Evolutionary conservation across 2,329 filamentous ascomycete species (phyloP).

Genomic region (Cytospora chrysosperma): DNA sequence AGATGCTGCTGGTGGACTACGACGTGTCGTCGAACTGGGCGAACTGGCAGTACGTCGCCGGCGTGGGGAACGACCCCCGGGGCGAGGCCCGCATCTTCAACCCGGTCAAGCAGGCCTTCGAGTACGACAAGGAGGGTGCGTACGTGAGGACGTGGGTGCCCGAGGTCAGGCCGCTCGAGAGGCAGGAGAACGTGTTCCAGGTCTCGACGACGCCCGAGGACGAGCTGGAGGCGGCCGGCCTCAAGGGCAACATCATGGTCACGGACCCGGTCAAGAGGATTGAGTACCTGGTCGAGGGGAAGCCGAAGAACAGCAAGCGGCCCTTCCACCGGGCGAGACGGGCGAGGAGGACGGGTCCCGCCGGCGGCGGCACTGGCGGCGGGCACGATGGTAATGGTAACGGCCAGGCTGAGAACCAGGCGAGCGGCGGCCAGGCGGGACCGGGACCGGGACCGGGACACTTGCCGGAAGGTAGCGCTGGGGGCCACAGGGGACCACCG

Average conservation of each 20-base stretch:
- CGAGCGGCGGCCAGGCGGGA: background rate
- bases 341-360: background rate
- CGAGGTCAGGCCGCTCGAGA: slow-evolving; percentile 58
- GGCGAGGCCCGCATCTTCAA: slow-evolving; percentile 75
- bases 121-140: slow-evolving; percentile 68
- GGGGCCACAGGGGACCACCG: background rate
- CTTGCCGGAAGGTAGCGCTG: background rate
- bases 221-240: slow-evolving; percentile 54
- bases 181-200: slow-evolving; percentile 64
- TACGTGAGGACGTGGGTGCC: slow-evolving; percentile 75
- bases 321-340: slow-evolving; percentile 34
- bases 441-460: background rate
- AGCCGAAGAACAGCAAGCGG: slow-evolving; percentile 40
- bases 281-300: slow-evolving; percentile 58
- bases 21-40: slow-evolving; percentile 76
- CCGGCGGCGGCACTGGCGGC: slow-evolving; percentile 23
- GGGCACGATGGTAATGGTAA: no score
- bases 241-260: slow-evolving; percentile 62
- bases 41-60: slow-evolving; percentile 80
- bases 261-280: slow-evolving; percentile 66
- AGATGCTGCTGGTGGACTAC: slow-evolving; percentile 72
- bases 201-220: slow-evolving; percentile 62
- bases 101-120: slow-evolving; percentile 75
- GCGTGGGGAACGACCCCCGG: slow-evolving; percentile 76
- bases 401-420: background rate